Base-by-base conservation (phyloP, 2,329 filamentous ascomycete species). In the Sclerotinia spermophila region DNA sequence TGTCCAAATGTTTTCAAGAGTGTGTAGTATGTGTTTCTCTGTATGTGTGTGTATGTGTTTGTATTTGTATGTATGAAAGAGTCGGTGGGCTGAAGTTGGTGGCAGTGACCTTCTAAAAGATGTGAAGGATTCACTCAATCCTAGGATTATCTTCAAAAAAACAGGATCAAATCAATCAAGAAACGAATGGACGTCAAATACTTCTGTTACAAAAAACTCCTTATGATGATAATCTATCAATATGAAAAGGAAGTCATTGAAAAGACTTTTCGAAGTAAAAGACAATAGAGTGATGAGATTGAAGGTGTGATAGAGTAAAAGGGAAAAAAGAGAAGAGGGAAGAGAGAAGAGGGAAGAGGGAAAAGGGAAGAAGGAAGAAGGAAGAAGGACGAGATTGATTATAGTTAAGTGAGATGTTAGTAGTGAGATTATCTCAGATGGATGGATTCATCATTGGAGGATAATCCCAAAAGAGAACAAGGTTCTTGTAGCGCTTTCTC, bases 121-220 rank as follows among this genome's bases (percentile, higher is more conserved):
- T 27, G 17, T n/a, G 33, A 35, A 48, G 61, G 61, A 51, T 65
- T 65, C 40, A 33, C 67, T 17, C 44, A 62, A 64, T 45, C 33
- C 27, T 60, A 27, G 45, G 35, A 35, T 35, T 72, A 35, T 72
- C 38, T 48, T 48, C 60, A 11, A 24, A 11, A 53, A 51, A 51
- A n/a, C n/a, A 21, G 35, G 53, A 24, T 44, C 40, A 56, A 17
- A 53, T 58, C 38, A 45, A 69, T 60, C 27, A 30, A 64, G 42
- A 69, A 74, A 74, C 56, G 73, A 74, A 64, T 70, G 71, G 72
- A 75, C 68, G 66, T 72, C 73, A 68, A 70, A 64, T 59, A 70
- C 45, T 69, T 69, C 45, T 55, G 35, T 69, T 53, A 27, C 21
- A 42, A 51, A 33, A 64, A 35, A 35, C 21, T 19, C 35, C 13